Conservation (phyloP, 2,329 filamentous ascomycete species). For the Colletotrichum plurivorum region DNA sequence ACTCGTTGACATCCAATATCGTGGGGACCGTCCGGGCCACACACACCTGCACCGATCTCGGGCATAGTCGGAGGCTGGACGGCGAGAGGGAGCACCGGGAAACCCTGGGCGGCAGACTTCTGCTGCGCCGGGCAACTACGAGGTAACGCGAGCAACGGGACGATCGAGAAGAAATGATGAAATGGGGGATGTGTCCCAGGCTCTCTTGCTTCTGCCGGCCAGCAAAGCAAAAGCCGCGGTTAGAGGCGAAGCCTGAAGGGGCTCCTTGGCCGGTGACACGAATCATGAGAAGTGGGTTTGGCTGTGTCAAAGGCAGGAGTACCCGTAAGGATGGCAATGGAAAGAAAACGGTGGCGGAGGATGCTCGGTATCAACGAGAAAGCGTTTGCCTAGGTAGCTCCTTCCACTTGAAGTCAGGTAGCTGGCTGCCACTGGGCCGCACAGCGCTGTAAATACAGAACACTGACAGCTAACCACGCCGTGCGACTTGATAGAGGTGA, state of each 20-base stretch:
- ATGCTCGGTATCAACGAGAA: not conserved
- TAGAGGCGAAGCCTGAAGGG: not conserved
- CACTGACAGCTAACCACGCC: no score
- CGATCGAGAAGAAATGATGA: not conserved
- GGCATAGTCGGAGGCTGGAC: conserved; percentile 39
- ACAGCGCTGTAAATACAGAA: no score
- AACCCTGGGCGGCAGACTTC: not conserved
- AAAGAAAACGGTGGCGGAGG: not conserved
- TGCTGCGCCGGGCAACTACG: not conserved
- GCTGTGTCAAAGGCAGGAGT: conserved; percentile 29
- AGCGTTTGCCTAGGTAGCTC: no score
- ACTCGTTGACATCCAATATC: conserved; percentile 32
- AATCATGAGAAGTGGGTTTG: conserved; percentile 40
- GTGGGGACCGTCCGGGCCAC: conserved; percentile 23
- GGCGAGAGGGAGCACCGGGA: conserved; percentile 28
- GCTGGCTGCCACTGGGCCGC: no score
- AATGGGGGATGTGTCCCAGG: not conserved
- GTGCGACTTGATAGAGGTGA: no score
- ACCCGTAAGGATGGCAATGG: conserved; percentile 28
- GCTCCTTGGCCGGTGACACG: conserved; percentile 34
- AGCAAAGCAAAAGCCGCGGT: not conserved
- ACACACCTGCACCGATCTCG: conserved; percentile 38
- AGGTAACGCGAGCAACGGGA: not conserved
- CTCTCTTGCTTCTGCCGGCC: not conserved
- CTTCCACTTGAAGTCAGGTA: no score